Percentiles rank a stretch among this genome's conserved stretches.
These are phyloP conservation scores for Cucumis sativus DNA, from an alignment of 306 rosid genomes.

Conservation along the genomic window DNA sequence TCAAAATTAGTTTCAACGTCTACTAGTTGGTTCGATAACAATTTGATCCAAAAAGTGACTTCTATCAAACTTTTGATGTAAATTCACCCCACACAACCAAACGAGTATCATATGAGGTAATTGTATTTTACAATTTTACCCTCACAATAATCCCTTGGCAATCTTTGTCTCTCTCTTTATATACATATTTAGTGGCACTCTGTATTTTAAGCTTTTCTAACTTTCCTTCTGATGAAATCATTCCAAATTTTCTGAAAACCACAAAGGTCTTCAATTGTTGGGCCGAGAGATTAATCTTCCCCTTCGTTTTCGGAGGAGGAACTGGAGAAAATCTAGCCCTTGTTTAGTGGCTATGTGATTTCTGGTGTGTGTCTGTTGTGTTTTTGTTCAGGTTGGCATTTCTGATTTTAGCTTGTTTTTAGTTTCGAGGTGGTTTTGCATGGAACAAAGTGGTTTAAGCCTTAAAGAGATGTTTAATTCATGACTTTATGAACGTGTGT, in stretches of 20 bases:
- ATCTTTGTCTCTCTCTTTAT: not conserved
- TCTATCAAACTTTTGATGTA: no score
- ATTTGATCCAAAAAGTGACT: no score
- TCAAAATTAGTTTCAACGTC: no score
- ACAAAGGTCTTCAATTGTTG: not conserved
- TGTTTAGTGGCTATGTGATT: not conserved
- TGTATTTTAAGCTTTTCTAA: not conserved
- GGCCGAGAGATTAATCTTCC: not conserved
- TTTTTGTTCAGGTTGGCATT: not conserved
- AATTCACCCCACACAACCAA: no score
- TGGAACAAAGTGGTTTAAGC: not conserved
- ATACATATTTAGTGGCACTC: not conserved
- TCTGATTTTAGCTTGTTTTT: not conserved
- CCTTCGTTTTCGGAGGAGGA: constrained; percentile 3
- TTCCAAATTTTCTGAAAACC: not conserved
- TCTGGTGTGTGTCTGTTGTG: not conserved
- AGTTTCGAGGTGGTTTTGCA: not conserved
- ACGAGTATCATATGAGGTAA: no score
- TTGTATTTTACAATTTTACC: not conserved
- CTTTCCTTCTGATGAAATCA: not conserved
- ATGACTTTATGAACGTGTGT: not conserved
- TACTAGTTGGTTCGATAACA: no score
- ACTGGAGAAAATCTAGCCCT: constrained; percentile 3
- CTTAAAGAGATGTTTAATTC: not conserved
- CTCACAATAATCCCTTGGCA: no score